Percentiles rank a stretch among this genome's conserved stretches.
Evolutionary conservation across 2,329 filamentous ascomycete genomes (phyloP).

Genomic region (Colletotrichum theobromicola): DNA sequence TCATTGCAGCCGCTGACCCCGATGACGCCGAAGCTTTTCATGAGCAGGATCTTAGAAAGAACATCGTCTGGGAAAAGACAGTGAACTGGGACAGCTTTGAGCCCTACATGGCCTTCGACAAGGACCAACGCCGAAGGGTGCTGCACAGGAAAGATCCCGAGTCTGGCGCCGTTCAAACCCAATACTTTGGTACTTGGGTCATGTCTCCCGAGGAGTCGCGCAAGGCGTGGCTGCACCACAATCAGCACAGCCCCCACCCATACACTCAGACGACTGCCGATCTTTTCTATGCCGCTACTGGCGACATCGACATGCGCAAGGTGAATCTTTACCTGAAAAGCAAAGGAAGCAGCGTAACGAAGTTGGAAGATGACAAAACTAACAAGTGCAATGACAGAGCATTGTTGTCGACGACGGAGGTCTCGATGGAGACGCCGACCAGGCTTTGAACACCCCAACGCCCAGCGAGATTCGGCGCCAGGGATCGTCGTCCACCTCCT

Average conservation of each 20-base stretch:
- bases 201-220: neutral
- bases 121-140: neutral
- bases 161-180: conserved; percentile 3
- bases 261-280: conserved; percentile 21
- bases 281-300: conserved; percentile 22
- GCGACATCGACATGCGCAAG: conserved; percentile 25
- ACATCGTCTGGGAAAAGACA: conserved; percentile 13
- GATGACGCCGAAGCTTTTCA: neutral
- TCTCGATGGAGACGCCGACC: conserved; percentile 18
- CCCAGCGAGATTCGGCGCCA: neutral
- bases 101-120: conserved; percentile 2
- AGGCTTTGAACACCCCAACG: conserved; percentile 22
- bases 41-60: neutral
- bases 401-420: conserved; percentile 18
- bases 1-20: neutral
- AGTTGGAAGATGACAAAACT: neutral
- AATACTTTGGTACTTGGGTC: conserved; percentile 2
- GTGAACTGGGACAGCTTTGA: neutral
- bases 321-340: conserved; percentile 28
- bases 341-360: neutral
- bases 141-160: neutral
- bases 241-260: conserved; percentile 4
- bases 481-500: neutral
- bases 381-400: neutral
- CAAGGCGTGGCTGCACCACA: conserved; percentile 19